Base-by-base conservation (phyloP, 345 rosid species). In the Aethionema arabicum region DNA sequence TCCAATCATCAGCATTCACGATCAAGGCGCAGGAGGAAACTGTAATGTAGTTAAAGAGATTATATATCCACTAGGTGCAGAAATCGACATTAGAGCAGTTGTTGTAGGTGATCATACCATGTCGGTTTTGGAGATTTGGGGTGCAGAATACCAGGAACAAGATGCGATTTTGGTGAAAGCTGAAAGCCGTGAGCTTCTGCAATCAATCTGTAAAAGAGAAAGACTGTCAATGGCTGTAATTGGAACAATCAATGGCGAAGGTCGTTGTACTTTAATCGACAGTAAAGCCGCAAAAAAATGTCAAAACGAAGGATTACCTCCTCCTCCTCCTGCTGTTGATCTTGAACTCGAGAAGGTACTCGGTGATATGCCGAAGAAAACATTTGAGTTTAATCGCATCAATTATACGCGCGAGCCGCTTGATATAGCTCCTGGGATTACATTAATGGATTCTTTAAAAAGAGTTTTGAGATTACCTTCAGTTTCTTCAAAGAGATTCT, bases 101-200 rank as follows among this genome's bases (percentile, higher is more conserved):
- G 88, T 87, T 43, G 91, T 92, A 16, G 97, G 98, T 7, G 98
- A 92, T 61, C 91, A 83, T 70, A 92, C 91, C 3, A 82, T 89
- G 98, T 92, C 97, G 29, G 85, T 89, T 36, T 74, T 92, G 80
- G 98, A 92, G 82, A 92, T 92, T 52, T 89, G 95, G 95, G 97
- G 97, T 68, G 98, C 98, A 16, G 98, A 92, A 64, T 92, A 92
- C 72, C 98, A 92, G 69, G 97, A 92, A 78, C 98, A 92, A 76
- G 97, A 92, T 76, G 97, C 98, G 1, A 83, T 92, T 77, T 76
- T 92, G 80, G 86, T 92, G 74, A 85, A 84, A 75, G 84, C 95
- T 40, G 91, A 85, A 78, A 87, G 88, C 61, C 82, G 79, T 8
- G 76, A 71, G 56, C 48, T 87, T 41, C 72, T 92, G 71, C 79